Conservation (phyloP, 306 rosid genomes). For the Begonia masoniana region DNA sequence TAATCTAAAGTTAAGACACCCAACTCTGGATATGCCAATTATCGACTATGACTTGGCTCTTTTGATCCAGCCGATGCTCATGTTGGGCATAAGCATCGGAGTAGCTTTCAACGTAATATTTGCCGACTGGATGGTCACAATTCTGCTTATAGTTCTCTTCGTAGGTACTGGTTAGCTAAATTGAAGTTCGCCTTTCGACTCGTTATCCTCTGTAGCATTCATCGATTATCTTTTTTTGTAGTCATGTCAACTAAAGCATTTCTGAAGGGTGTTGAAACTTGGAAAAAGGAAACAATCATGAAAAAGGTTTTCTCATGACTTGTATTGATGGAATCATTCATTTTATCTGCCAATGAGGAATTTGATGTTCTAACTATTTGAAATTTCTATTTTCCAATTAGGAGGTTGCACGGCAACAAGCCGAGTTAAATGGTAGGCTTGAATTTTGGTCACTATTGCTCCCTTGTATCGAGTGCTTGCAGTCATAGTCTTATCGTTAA, state of each 20-base stretch:
- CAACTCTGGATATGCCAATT: slow-evolving; percentile 53
- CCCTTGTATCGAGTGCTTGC: too few species aligned
- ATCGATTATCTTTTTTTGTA: slow-evolving; percentile 14
- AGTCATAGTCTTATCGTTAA: too few species aligned
- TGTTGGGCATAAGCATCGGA: slow-evolving; percentile 92
- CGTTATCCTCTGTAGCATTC: neutral
- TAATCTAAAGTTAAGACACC: slow-evolving; percentile 76
- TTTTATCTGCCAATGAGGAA: too few species aligned
- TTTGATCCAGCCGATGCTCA: slow-evolving; percentile 89
- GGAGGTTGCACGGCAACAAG: too few species aligned
- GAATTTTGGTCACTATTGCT: too few species aligned
- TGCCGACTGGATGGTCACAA: slow-evolving; percentile 93
- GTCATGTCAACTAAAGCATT: slow-evolving; percentile 81
- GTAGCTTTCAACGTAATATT: slow-evolving; percentile 73
- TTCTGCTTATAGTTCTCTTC: slow-evolving; percentile 69
- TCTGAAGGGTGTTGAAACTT: slow-evolving; percentile 69
- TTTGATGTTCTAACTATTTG: too few species aligned
- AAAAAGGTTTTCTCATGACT: slow-evolving; percentile 33
- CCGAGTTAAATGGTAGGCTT: too few species aligned
- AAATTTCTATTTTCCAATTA: too few species aligned
- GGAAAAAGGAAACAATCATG: slow-evolving; percentile 87
- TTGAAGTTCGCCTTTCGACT: neutral
- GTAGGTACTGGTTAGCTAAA: slow-evolving; percentile 29
- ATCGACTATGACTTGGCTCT: slow-evolving; percentile 87
- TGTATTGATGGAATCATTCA: neutral